Base-by-base conservation (phyloP, 2,329 filamentous ascomycete genomes). In the Pseudophaeomoniella oleicola region DNA sequence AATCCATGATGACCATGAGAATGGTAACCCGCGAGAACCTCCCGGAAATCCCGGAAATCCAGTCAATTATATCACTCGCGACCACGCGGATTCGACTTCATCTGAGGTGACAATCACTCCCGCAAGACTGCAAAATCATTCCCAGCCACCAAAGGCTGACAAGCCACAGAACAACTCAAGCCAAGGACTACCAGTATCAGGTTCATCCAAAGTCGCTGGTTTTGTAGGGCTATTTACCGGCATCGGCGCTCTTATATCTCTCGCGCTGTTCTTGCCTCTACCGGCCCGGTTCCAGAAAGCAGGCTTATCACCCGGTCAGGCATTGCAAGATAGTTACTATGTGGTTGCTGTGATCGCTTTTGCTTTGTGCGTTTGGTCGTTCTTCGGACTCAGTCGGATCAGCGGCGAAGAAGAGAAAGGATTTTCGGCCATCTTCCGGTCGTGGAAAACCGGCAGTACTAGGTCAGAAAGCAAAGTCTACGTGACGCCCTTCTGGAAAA, bases 191-290 rank as follows among this genome's bases (percentile, higher is more conserved):
- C 22, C 22, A n/a, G 6, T 27, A n/a, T 27, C 22, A n/a, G n/a
- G 9, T 12, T 72, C 71, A 18, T 71, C 71, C 27, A 67, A 75
- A 42, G 69, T 98, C 16, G 88, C 90, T 12, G 90, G 90, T 0
- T 76, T 87, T 35, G 90, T 98, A 4, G 90, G 90, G 3, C 66
- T 94, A 40, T 93, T 92, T 53, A 94, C 90, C 5, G 90, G 90
- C 16, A 84, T 83, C 49, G 90, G 90, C 41, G 90, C 90, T 11
- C 68, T 98, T 4, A 69, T 98, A 3, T 86, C 90, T 9, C 64
- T 98, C 18, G 59, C 67, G 0, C 51, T 90, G 19, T 96, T 98
- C 52, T 67, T 98, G 11, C 90, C 88, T 4, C 69, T 98, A 13
- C 90, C 90, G 0, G 80, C 85, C 2, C 71, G 71, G 19, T 92